Base-by-base conservation (phyloP, 2,329 filamentous ascomycete genomes). In the Emergomyces pasteurianus region DNA sequence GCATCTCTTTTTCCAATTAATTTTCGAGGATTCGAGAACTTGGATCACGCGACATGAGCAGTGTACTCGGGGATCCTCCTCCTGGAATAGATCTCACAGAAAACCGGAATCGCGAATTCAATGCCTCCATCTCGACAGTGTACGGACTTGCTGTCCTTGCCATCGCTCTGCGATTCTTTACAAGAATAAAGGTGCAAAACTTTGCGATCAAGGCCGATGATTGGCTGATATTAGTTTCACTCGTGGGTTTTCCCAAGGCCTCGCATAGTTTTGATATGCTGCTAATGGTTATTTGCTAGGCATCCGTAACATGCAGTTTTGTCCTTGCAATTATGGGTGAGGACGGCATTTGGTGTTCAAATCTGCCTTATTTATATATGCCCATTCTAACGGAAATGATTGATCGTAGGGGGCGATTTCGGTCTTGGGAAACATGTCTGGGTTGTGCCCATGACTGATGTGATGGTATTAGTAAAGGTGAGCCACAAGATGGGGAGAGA, bases 111-210 rank as follows among this genome's bases (percentile, higher is more conserved):
- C 31, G 46, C 10, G 21, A n/a, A 31, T 58, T 57, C 59, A 59
- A 56, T 42, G 52, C 54, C 23, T 36, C 40, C 31, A 57, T 60
- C 16, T 47, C 61, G 10, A 43, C 63, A 4, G 46, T 62, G 9
- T 61, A 61, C 47, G 54, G 63, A 8, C 58, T 66, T 23, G 61
- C 62, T 18, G 55, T 53, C 14, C 28, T 66, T 26, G 53, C 62
- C 38, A 62, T 66, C 26, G 61, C 26, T n/a, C 42, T 66, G 12
- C 55, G 64, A 16, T 31, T 63, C n/a, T 34, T 52, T 36, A 49
- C 64, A 34, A 58, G 63, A 58, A 23, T 40, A 4, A 38, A 10
- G 21, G 40, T 58, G 28, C 60, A 58, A 23, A 59, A 54, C 14
- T 49, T 60, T 10, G 21, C 40, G 43, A 40, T 65, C 12, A 60